Evolutionary conservation across 2,329 filamentous ascomycete genomes (phyloP).

Genomic region (Triangularia verruculosa): DNA sequence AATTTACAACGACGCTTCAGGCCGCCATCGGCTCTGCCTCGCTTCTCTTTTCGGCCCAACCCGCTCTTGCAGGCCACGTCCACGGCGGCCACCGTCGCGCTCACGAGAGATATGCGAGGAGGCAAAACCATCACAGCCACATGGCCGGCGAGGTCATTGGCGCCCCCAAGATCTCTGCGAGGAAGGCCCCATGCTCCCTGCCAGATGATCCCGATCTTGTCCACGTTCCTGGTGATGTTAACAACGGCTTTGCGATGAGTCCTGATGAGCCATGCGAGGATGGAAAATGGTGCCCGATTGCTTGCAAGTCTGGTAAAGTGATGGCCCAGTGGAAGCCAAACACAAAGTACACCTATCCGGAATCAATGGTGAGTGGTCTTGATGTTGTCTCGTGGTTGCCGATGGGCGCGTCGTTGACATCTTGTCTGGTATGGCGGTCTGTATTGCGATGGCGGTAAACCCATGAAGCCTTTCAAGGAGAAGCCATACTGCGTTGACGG

Average conservation of each 20-base stretch:
- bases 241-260: conserved; percentile 78
- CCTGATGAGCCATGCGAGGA: conserved; percentile 67
- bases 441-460: conserved; percentile 65
- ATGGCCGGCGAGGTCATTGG: conserved; percentile 19
- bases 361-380: conserved; percentile 62
- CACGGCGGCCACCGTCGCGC: conserved; percentile 42
- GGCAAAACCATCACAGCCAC: conserved; percentile 25
- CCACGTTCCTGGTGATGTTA: conserved; percentile 62
- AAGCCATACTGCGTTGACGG: conserved; percentile 69
- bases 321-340: conserved; percentile 75
- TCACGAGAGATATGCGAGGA: conserved; percentile 34
- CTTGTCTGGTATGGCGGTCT: conserved; percentile 66
- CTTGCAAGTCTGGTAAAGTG: conserved; percentile 71
- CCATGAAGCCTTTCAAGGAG: conserved; percentile 66
- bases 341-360: conserved; percentile 65
- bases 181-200: conserved; percentile 61
- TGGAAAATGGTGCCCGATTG: conserved; percentile 71
- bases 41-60: conserved; percentile 44
- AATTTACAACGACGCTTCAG: conserved; percentile 48
- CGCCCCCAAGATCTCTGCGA: conserved; percentile 39
- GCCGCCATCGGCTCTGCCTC: conserved; percentile 49
- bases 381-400: background rate
- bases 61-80: conserved; percentile 37
- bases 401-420: conserved; percentile 12
- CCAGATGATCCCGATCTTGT: conserved; percentile 66